Evolutionary conservation across 208 protist genomes (phyloP).

Genomic region (Wallacemonas sp.): DNA sequence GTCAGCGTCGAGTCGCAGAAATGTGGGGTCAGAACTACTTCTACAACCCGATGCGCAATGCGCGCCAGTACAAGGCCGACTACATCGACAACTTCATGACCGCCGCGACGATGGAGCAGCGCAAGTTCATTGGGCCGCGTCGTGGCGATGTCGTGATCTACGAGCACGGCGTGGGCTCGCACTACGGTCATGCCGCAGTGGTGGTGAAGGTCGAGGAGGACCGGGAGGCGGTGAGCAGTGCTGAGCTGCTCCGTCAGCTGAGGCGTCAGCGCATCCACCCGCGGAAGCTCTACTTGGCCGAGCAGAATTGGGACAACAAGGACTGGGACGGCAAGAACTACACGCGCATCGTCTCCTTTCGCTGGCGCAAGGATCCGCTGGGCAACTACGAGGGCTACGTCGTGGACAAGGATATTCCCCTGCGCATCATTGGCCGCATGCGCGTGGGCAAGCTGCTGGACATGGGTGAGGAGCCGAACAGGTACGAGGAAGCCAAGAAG

Average conservation of each 20-base stretch:
- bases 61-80: slow-evolving; percentile 37
- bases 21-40: slow-evolving; percentile 43
- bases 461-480: slow-evolving; percentile 12
- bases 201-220: slow-evolving; percentile 65
- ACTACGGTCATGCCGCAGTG: slow-evolving; percentile 52
- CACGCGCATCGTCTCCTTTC: slow-evolving; percentile 50
- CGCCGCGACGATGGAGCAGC: slow-evolving; percentile 34
- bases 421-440: slow-evolving; percentile 37
- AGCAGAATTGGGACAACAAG: slow-evolving; percentile 68
- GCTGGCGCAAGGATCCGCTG: slow-evolving; percentile 37
- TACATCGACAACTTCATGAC: slow-evolving; percentile 46
- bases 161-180: not conserved
- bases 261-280: slow-evolving; percentile 44
- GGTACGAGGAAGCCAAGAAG: slow-evolving; percentile 26
- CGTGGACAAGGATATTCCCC: slow-evolving; percentile 28
- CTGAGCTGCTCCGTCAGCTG: slow-evolving; percentile 34
- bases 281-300: slow-evolving; percentile 61
- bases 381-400: slow-evolving; percentile 32
- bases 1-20: slow-evolving; percentile 24
- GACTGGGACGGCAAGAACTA: slow-evolving; percentile 55
- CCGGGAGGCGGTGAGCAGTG: slow-evolving; percentile 38
- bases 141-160: slow-evolving; percentile 53
- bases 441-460: slow-evolving; percentile 39
- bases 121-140: slow-evolving; percentile 45
- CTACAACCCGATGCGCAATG: slow-evolving; percentile 38